These are phyloP conservation scores for Rhodotorula sp. DNA, from an alignment of 1,284 basidiomycete species.

Conservation along the genomic window DNA sequence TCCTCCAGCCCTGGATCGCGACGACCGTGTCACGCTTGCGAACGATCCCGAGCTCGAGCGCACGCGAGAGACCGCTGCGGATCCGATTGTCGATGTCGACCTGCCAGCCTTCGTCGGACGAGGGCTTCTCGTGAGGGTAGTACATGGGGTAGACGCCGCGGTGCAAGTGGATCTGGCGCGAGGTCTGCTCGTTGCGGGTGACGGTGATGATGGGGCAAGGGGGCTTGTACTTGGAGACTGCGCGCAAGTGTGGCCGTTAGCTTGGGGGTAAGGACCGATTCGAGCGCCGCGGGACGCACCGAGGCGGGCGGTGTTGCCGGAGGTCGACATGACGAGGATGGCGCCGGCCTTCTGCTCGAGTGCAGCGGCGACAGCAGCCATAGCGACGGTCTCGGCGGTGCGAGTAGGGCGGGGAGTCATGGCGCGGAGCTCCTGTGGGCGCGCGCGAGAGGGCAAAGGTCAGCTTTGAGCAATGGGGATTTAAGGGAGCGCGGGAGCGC, in stretches of 20 bases:
- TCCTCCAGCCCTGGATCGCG: conserved; percentile 98
- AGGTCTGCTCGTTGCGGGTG: conserved; percentile 91
- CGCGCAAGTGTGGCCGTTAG: too few species aligned
- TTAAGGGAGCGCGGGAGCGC: not conserved
- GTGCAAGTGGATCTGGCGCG: conserved; percentile 95
- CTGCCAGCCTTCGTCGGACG: conserved; percentile 91
- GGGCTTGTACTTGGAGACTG: conserved; percentile 92
- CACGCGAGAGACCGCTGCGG: conserved; percentile 86
- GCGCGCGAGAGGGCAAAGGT: too few species aligned
- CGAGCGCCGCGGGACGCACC: too few species aligned
- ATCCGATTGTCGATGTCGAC: conserved; percentile 90
- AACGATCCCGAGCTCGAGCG: conserved; percentile 84
- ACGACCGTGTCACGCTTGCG: conserved; percentile 86
- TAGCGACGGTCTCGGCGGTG: conserved; percentile 88
- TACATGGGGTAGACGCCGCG: conserved; percentile 82
- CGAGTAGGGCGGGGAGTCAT: conserved; percentile 80
- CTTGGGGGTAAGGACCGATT: too few species aligned
- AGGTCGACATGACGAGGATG: conserved; percentile 94
- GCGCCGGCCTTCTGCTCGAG: conserved; percentile 89
- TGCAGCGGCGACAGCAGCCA: conserved; percentile 91
- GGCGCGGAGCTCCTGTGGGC: conserved; percentile 62
- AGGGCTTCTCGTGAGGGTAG: conserved; percentile 61
- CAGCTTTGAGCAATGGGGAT: too few species aligned
- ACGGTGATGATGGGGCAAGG: conserved; percentile 92
- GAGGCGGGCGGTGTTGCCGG: conserved; percentile 92